Conservation (phyloP, 805 yeast genomes). For the Candida pseudofarinosa region DNA sequence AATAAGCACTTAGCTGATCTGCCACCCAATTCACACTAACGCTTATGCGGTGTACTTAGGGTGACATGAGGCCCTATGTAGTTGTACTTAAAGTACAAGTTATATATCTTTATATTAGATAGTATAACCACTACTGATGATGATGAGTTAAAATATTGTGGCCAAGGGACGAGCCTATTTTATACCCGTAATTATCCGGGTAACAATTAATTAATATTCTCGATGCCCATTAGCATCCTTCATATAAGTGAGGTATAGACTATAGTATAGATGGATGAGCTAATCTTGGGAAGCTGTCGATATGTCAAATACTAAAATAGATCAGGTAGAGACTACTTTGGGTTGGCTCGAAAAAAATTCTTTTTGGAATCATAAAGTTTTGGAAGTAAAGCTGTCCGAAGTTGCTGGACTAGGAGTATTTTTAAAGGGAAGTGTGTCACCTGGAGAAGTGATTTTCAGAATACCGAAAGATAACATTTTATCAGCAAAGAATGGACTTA, state of each 20-base stretch:
- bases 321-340: slow-evolving; percentile 7
- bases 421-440: slow-evolving; percentile 36
- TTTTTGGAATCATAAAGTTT: slow-evolving; percentile 42
- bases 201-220: slow-evolving; percentile 5
- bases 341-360: slow-evolving; percentile 59
- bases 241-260: slow-evolving; percentile 1
- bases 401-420: slow-evolving; percentile 77
- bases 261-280: background rate
- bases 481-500: slow-evolving; percentile 53
- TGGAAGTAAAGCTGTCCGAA: slow-evolving; percentile 7
- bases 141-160: slow-evolving; percentile 31
- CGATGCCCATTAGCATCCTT: slow-evolving; percentile 4
- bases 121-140: slow-evolving; percentile 84
- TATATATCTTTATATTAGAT: slow-evolving; percentile 62
- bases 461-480: slow-evolving; percentile 60
- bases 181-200: slow-evolving; percentile 20
- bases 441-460: slow-evolving; percentile 41
- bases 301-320: slow-evolving; percentile 1
- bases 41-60: slow-evolving; percentile 40
- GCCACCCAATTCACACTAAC: slow-evolving; percentile 39
- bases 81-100: slow-evolving; percentile 32
- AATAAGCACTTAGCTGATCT: slow-evolving; percentile 65
- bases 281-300: background rate
- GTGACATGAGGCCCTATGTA: slow-evolving; percentile 40
- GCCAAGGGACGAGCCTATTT: slow-evolving; percentile 24